Evolutionary conservation across 306 rosid species (phyloP).

Genomic region (Hippophae gyantsensis): DNA sequence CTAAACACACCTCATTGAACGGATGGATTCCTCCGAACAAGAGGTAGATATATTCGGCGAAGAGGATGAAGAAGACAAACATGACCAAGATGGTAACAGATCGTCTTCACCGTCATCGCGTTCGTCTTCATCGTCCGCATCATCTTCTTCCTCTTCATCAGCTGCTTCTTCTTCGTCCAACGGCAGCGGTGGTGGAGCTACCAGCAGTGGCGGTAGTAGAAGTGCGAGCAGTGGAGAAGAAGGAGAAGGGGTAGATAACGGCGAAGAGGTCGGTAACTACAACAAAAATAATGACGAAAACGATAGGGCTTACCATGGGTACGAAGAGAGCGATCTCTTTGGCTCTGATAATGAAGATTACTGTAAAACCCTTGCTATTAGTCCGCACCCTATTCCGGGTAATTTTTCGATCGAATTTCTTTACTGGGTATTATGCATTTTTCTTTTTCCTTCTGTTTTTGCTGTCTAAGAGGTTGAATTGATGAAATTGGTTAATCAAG

Average conservation of each 20-base stretch:
- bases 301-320: conserved; percentile 11
- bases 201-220: conserved; percentile 39
- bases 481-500: not conserved
- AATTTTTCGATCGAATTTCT: conserved; percentile 5
- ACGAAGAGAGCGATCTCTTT: conserved; percentile 71
- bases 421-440: not conserved
- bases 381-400: conserved; percentile 79
- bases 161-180: conserved; percentile 48
- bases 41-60: conserved; percentile 66
- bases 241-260: conserved; percentile 46
- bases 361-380: conserved; percentile 62
- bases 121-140: conserved; percentile 44
- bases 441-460: not conserved
- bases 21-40: conserved; percentile 68
- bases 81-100: conserved; percentile 39
- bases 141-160: conserved; percentile 22
- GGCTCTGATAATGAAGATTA: conserved; percentile 84
- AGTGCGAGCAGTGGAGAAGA: conserved; percentile 24
- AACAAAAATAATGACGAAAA: conserved; percentile 8
- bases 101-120: conserved; percentile 55
- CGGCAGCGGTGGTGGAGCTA: conserved; percentile 39
- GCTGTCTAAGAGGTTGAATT: not conserved
- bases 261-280: conserved; percentile 36
- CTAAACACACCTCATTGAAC: not conserved
- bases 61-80: conserved; percentile 28